Evolutionary conservation across 1,139 yeast genomes (phyloP).

Genomic region (Nakaseomyces nivariensis): DNA sequence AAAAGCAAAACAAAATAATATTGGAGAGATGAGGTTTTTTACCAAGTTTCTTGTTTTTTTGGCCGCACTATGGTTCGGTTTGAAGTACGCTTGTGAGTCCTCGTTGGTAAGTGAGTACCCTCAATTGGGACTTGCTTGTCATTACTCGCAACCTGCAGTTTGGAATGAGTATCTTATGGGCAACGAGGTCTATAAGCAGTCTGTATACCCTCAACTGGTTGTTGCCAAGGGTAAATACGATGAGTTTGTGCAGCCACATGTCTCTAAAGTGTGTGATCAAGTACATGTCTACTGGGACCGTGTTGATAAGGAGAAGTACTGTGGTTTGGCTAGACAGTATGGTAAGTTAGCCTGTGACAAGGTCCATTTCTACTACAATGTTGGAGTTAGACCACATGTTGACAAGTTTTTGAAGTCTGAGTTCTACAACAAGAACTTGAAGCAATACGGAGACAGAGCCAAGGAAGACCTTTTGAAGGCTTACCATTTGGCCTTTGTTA

Average conservation of each 20-base stretch:
- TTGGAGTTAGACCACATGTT: conserved; percentile 8
- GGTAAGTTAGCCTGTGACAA: conserved; percentile 4
- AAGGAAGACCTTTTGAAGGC: conserved; percentile 1
- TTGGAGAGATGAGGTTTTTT: neutral
- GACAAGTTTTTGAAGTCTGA: conserved; percentile 6
- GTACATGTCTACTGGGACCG: conserved; percentile 2
- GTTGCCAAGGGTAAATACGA: conserved; percentile 3
- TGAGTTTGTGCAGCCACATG: conserved; percentile 3
- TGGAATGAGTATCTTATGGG: conserved; percentile 2
- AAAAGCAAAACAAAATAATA: too few species aligned
- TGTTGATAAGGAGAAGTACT: conserved; percentile 6
- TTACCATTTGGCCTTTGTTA: conserved; percentile 1
- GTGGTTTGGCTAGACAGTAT: neutral
- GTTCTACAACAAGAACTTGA: conserved; percentile 3
- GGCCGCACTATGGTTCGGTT: neutral
- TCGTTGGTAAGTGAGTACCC: neutral
- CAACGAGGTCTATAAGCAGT: neutral
- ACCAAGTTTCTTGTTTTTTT: neutral
- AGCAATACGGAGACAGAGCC: neutral
- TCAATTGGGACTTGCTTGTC: neutral
- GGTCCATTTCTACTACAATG: conserved; percentile 9
- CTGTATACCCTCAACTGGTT: neutral
- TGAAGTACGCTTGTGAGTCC: conserved; percentile 3
- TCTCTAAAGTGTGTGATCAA: neutral
- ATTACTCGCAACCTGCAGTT: conserved; percentile 3